Percentiles rank a stretch among this genome's conserved stretches.
phyloP scores from a whole-genome alignment of 352 stramenopile species.

The Halophytophthora batemanensis region DNA sequence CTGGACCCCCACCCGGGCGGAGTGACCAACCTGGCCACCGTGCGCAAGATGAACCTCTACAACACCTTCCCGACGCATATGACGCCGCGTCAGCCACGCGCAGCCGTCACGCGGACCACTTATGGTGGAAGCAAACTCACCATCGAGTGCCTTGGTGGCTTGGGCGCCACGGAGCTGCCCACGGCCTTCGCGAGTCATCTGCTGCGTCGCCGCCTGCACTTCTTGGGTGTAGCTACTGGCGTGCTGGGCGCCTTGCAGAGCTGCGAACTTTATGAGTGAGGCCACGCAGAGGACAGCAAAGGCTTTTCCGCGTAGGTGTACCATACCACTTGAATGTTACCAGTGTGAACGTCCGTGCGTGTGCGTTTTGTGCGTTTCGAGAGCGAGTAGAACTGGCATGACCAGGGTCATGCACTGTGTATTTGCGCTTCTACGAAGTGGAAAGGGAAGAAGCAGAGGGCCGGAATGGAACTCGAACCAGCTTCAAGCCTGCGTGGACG shows the following conservation, averaged over 20 bases:
- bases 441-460: no score
- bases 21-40: not conserved
- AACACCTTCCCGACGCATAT: slow-evolving; percentile 37
- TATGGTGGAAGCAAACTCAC: not conserved
- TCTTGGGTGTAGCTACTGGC: slow-evolving; percentile 14
- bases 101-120: not conserved
- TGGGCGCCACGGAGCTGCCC: slow-evolving; percentile 28
- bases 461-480: no score
- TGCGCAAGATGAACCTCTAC: slow-evolving; percentile 21
- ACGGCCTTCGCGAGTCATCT: slow-evolving; percentile 14
- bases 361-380: no score
- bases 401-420: no score
- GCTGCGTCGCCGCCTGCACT: slow-evolving; percentile 25
- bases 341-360: no score
- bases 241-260: slow-evolving; percentile 10
- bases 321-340: no score
- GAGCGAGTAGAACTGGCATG: no score
- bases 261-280: slow-evolving; percentile 6
- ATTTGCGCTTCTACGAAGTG: no score
- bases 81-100: slow-evolving; percentile 24
- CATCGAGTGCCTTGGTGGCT: slow-evolving; percentile 29
- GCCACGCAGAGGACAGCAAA: not conserved
- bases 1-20: slow-evolving; percentile 24
- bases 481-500: not conserved
- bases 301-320: not conserved